Evolutionary conservation across 352 stramenopile species (phyloP).

Genomic region (Phytophthora hibernalis): DNA sequence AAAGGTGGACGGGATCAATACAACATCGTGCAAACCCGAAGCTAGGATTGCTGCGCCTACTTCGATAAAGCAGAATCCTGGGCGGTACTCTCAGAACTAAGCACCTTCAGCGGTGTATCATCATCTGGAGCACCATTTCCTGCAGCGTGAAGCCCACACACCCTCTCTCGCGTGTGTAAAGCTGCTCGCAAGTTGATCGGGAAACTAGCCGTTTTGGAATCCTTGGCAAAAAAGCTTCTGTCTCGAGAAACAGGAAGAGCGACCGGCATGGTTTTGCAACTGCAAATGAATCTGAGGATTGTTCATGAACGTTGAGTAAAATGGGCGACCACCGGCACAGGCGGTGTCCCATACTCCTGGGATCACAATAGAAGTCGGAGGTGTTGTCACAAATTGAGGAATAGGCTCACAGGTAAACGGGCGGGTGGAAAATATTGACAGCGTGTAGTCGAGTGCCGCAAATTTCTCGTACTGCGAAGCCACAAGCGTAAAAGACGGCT

Average conservation of each 20-base stretch:
- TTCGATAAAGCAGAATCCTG: conserved; percentile 80
- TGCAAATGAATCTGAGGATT: conserved; percentile 82
- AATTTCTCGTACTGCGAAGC: conserved; percentile 94
- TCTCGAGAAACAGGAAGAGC: conserved; percentile 72
- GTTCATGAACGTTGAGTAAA: conserved; percentile 82
- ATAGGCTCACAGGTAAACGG: conserved; percentile 69
- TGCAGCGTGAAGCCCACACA: conserved; percentile 50
- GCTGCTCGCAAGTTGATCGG: conserved; percentile 77
- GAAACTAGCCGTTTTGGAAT: conserved; percentile 33
- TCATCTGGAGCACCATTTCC: conserved; percentile 15
- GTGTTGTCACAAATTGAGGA: conserved; percentile 50
- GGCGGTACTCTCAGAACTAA: conserved; percentile 82
- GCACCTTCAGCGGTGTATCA: conserved; percentile 36
- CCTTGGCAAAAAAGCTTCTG: conserved; percentile 49
- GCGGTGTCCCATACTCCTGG: conserved; percentile 47
- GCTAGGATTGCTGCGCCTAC: conserved; percentile 39
- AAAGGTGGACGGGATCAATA: conserved; percentile 84
- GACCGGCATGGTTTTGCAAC: conserved; percentile 39
- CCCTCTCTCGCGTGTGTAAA: conserved; percentile 53
- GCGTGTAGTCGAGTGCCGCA: conserved; percentile 88
- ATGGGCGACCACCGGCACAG: conserved; percentile 68
- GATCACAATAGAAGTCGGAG: conserved; percentile 51
- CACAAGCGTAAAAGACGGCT: conserved; percentile 89
- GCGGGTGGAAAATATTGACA: conserved; percentile 87
- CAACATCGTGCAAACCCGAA: conserved; percentile 45